Conservation (phyloP, 441 rosid species). For the Populus tomentosa region DNA sequence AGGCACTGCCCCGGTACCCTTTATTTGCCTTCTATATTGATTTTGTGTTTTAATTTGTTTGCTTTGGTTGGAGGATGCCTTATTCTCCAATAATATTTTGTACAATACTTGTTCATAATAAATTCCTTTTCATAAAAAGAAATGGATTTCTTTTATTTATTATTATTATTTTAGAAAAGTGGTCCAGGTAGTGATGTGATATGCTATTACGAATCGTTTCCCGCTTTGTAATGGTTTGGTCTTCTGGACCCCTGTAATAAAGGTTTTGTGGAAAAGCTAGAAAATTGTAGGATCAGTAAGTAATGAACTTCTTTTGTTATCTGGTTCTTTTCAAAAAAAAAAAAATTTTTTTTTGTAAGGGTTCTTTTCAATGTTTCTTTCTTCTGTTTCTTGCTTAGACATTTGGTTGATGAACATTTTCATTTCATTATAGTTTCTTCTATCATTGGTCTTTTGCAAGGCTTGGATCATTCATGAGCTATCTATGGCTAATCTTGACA, state of each 20-base stretch:
- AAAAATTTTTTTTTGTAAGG: background rate
- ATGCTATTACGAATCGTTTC: background rate
- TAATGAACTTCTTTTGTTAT: background rate
- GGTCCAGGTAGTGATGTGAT: background rate
- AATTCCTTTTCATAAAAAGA: background rate
- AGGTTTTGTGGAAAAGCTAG: background rate
- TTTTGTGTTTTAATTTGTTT: background rate
- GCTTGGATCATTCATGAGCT: background rate
- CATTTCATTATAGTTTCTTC: background rate
- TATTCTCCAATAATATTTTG: background rate
- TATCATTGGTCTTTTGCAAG: background rate
- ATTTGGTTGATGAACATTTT: too few relatives aligned
- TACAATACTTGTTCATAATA: background rate
- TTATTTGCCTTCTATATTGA: background rate
- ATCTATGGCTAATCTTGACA: conserved; percentile 26
- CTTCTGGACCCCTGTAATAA: background rate
- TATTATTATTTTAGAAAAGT: background rate
- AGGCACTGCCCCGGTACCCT: background rate
- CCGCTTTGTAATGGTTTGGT: background rate
- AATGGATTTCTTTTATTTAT: too few relatives aligned
- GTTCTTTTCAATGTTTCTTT: background rate
- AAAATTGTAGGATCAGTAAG: background rate
- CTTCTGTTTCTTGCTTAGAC: background rate
- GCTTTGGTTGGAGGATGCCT: background rate
- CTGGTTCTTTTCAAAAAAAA: background rate